A percentile compares a stretch with the other conserved stretches of the same genome.
phyloP scores from a whole-genome alignment of 371 early-diverging fungal genomes.

The Circinella minor region DNA sequence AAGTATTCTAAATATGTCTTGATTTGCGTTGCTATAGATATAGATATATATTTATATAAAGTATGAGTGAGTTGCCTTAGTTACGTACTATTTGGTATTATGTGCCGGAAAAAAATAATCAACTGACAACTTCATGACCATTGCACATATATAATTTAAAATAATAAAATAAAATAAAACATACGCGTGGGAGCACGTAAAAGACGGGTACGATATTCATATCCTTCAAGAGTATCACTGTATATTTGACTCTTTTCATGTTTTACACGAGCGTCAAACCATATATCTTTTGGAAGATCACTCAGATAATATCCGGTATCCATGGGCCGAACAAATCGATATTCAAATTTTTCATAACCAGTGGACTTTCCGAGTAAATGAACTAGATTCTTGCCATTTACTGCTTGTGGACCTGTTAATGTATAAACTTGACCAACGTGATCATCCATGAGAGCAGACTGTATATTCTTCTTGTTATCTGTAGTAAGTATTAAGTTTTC shows the following conservation, averaged over 20 bases:
- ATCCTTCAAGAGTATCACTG: slow-evolving; percentile 22
- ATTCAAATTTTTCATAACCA: slow-evolving; percentile 24
- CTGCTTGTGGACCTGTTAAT: slow-evolving; percentile 39
- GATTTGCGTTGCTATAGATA: slow-evolving; percentile 30
- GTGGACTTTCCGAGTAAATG: slow-evolving; percentile 31
- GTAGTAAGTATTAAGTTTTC: slow-evolving; percentile 17
- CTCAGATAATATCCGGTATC: slow-evolving; percentile 38
- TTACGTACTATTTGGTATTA: too few relatives aligned
- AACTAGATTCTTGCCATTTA: slow-evolving; percentile 32
- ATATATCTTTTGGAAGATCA: slow-evolving; percentile 34
- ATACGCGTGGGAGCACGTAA: slow-evolving; percentile 38
- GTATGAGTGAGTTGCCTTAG: too few relatives aligned
- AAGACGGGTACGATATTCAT: slow-evolving; percentile 25
- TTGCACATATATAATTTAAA: not conserved
- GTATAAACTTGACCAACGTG: slow-evolving; percentile 45
- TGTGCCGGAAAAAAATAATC: slow-evolving; percentile 7
- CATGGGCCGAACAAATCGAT: slow-evolving; percentile 34
- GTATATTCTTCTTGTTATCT: not conserved
- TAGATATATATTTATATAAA: not conserved
- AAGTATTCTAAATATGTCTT: slow-evolving; percentile 45
- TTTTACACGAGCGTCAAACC: slow-evolving; percentile 51
- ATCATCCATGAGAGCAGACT: slow-evolving; percentile 21
- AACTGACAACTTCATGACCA: slow-evolving; percentile 6
- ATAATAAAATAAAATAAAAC: not conserved
- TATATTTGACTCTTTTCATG: slow-evolving; percentile 34